Conservation (phyloP, 345 rosid genomes). For the Pelargonium nanum region DNA sequence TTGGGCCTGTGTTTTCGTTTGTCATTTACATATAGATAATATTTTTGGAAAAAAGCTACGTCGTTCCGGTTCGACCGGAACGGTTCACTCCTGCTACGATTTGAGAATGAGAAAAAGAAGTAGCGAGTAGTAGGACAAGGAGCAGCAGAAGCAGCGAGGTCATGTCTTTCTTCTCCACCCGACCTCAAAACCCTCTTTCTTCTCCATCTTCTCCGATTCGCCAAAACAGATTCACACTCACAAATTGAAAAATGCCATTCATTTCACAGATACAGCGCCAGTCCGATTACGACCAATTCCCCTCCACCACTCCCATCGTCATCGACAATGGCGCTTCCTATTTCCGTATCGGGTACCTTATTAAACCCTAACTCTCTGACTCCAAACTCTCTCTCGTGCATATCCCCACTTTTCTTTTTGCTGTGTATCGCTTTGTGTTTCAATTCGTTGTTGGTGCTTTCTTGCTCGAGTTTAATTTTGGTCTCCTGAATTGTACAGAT, state of each 20-base stretch:
- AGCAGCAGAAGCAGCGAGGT: neutral
- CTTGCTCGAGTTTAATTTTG: neutral
- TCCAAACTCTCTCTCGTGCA: neutral
- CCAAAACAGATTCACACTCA: neutral
- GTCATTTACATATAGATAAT: too few species aligned
- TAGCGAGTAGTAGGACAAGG: neutral
- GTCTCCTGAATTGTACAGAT: conserved; percentile 28
- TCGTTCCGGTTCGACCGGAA: too few species aligned
- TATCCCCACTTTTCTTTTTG: neutral
- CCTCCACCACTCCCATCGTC: conserved; percentile 74
- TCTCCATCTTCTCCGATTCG: neutral
- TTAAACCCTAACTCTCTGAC: conserved; percentile 23
- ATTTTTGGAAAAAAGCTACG: too few species aligned
- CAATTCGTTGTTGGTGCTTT: neutral
- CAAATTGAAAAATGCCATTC: conserved; percentile 37
- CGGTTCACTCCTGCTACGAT: too few species aligned
- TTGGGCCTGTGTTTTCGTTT: too few species aligned
- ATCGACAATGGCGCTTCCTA: conserved; percentile 95
- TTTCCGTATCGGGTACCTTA: conserved; percentile 82
- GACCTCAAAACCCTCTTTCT: conserved; percentile 6
- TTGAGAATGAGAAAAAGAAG: too few species aligned
- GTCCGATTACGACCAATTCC: conserved; percentile 53
- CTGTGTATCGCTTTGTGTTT: neutral
- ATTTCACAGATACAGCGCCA: conserved; percentile 51
- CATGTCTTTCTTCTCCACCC: neutral